phyloP scores from a whole-genome alignment of 108 stramenopile species.

The Pseudonitzschia delicatissima region DNA sequence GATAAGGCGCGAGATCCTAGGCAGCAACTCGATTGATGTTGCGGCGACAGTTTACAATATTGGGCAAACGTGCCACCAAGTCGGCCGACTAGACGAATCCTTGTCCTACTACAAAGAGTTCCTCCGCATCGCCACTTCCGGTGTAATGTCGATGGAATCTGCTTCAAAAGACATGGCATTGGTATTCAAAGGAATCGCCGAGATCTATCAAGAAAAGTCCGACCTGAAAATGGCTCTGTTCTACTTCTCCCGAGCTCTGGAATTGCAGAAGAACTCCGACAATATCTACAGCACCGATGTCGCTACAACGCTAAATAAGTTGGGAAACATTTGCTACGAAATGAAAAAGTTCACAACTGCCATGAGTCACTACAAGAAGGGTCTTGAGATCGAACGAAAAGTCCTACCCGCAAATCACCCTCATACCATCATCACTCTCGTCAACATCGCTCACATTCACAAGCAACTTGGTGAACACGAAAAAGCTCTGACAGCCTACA shows the following conservation, averaged over 20 bases:
- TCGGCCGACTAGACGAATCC: constrained; percentile 41
- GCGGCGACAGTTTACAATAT: constrained; percentile 72
- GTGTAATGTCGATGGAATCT: constrained; percentile 23
- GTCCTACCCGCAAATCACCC: constrained; percentile 47
- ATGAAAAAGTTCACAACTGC: constrained; percentile 47
- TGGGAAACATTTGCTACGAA: constrained; percentile 74
- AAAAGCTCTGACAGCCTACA: constrained; percentile 43
- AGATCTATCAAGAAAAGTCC: constrained; percentile 49
- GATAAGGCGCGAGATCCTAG: constrained; percentile 44
- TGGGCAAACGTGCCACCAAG: constrained; percentile 63
- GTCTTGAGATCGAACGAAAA: constrained; percentile 49
- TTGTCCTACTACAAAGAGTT: constrained; percentile 51
- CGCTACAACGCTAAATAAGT: constrained; percentile 66
- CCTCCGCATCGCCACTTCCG: constrained; percentile 37
- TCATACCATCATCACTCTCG: constrained; percentile 45
- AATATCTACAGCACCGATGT: constrained; percentile 55
- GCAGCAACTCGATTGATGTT: constrained; percentile 45
- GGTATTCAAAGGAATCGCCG: constrained; percentile 61
- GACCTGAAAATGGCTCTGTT: constrained; percentile 42
- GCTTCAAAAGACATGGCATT: constrained; percentile 57
- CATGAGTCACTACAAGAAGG: constrained; percentile 53
- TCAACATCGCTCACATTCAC: constrained; percentile 42
- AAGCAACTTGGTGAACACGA: constrained; percentile 42
- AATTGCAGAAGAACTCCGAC: constrained; percentile 32
- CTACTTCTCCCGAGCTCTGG: constrained; percentile 34